Evolutionary conservation across 257 asterid species (phyloP), one percentile per base, ranked within the genome.

Genomic region (Solanum piurae): DNA sequence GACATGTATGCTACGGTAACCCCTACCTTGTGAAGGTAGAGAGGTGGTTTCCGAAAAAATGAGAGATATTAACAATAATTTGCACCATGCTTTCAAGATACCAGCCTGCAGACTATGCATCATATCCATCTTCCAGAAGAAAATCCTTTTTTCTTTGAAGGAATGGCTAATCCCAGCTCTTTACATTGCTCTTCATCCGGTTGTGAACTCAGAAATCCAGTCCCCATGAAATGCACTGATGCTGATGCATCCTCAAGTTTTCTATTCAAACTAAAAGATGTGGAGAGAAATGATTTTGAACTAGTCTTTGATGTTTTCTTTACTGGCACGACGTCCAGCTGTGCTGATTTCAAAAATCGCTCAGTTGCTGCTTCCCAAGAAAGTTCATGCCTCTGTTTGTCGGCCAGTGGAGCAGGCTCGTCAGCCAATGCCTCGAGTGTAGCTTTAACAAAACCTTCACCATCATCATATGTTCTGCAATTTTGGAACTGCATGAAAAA

Each of bases 291-390:
- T 38, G 91, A 87, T 89, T 92, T 95, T 12, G 99, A 94, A 87
- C 96, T 86, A 20, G 86, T 84, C 89, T 89, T 94, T 13, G 85
- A 85, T 73, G 88, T 49, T 91, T 92, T 96, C 91, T 91, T 93
- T 33, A 13, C 66, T 18, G 93, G 92, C 31, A 87, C 34, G 10
- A 79, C 82, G 3, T 94, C 93, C 46, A 97, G 94, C 88, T 97
- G 88, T 18, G 98, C 98, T 89, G 89, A 91, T 83, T 92, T 84
- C 58, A 97, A 89, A 92, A 97, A 97, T 84, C 99, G 92, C 29
- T 94, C 95, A 2, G 98, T 97, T 52, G 99, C 99, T 36, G 99
- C 96, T 88, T 96, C 99, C 99, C 99, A 97, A 21, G 99, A 97
- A 83, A 97, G 96, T 91, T 95, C 94, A 25, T 96, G 98, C 92